phyloP scores from a whole-genome alignment of 2,329 filamentous ascomycete genomes.

The Nemania sp. region DNA sequence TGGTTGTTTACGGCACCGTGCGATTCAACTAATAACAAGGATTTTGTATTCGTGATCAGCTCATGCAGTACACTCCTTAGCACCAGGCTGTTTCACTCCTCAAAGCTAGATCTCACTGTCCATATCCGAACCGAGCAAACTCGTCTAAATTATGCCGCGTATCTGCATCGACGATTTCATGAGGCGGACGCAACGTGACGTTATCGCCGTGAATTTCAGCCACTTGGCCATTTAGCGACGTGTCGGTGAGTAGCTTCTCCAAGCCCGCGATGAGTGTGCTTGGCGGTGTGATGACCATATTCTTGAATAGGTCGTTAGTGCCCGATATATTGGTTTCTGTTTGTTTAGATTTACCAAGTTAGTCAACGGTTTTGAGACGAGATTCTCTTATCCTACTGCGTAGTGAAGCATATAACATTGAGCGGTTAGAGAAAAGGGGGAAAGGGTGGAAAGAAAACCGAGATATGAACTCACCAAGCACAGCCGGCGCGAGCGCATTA shows the following conservation, averaged over 20 bases:
- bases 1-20: too few species aligned
- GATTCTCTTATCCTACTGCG: neutral
- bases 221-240: conserved; percentile 57
- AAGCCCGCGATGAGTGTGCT: conserved; percentile 60
- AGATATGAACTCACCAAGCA: conserved; percentile 56
- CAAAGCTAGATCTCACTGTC: neutral
- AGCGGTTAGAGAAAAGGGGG: neutral
- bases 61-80: too few species aligned
- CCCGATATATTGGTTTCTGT: conserved; percentile 62
- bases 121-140: conserved; percentile 26
- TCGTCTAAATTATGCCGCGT: conserved; percentile 54
- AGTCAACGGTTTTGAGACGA: neutral
- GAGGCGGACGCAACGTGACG: conserved; percentile 60
- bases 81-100: neutral
- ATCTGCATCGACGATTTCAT: conserved; percentile 62
- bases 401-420: too few species aligned
- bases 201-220: conserved; percentile 64
- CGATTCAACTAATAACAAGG: too few species aligned
- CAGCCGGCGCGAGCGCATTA: conserved; percentile 63
- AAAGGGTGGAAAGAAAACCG: neutral
- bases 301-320: conserved; percentile 57
- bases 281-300: conserved; percentile 65
- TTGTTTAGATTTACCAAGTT: neutral
- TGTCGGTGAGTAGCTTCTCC: conserved; percentile 56
- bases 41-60: too few species aligned